These are phyloP conservation scores for Pyrrhoderma lamaoense DNA, from an alignment of 1,284 basidiomycete genomes.

Conservation along the genomic window DNA sequence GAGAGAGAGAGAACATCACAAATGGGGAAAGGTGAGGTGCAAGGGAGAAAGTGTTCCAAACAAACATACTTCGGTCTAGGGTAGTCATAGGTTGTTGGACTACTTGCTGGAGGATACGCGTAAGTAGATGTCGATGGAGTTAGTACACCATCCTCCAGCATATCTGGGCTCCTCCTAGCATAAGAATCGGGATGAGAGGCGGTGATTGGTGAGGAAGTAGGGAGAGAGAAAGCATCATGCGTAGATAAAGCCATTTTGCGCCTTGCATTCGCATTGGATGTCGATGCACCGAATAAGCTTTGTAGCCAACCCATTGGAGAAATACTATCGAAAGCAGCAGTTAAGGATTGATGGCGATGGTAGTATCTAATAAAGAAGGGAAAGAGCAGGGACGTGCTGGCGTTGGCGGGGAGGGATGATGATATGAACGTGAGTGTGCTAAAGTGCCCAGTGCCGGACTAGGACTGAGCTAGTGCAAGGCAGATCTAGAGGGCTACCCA, in stretches of 20 bases:
- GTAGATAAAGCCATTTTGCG: constrained; percentile 63
- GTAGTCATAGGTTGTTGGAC: constrained; percentile 48
- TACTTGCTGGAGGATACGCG: constrained; percentile 63
- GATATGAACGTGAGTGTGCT: too few relatives aligned
- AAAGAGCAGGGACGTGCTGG: neutral
- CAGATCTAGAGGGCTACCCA: too few relatives aligned
- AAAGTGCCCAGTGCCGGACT: too few relatives aligned
- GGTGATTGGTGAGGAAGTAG: constrained; percentile 57
- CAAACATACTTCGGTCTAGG: constrained; percentile 46
- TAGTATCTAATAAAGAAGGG: neutral
- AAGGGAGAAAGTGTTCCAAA: constrained; percentile 6
- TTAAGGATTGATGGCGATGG: neutral
- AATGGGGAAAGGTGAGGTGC: constrained; percentile 2
- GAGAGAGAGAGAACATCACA: neutral
- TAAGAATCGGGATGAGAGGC: constrained; percentile 49
- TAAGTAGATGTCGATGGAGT: constrained; percentile 40
- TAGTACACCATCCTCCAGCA: constrained; percentile 36
- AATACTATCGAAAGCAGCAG: neutral
- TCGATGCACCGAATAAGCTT: constrained; percentile 46
- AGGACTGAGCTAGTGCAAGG: too few relatives aligned
- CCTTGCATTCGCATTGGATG: constrained; percentile 38
- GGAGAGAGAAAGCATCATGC: constrained; percentile 72
- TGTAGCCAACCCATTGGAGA: constrained; percentile 61
- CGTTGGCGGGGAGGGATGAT: too few relatives aligned
- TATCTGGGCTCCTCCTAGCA: constrained; percentile 43